Evolutionary conservation across 352 stramenopile species (phyloP), one percentile per base, ranked within the genome.

Genomic region (Globisporangium radiosum): DNA sequence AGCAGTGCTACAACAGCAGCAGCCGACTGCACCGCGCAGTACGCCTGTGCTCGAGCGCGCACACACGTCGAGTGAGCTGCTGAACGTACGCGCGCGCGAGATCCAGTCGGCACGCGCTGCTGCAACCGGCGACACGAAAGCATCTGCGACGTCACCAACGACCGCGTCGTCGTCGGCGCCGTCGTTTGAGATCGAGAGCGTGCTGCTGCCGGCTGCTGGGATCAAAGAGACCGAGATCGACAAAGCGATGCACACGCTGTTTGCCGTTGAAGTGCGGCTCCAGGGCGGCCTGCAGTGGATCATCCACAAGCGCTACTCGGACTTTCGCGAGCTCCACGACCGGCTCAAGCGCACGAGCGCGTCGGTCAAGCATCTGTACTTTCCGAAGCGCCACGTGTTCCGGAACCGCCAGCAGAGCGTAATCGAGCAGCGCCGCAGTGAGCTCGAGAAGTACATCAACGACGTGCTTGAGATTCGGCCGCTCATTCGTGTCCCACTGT

Each of bases 361-460:
- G 33, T 63, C 76, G 3, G 84, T 95, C 4, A 91, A 92, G 67
- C 81, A 87, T 43, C 70, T 94, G 10, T 78, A 84, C 40, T 95
- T 95, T 53, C 86, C 86, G 5, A 95, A 95, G 69, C 81, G 84
- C 15, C 84, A 94, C 51, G 76, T 92, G 47, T 95, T 95, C 56
- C 82, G 84, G 54, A 92, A 87, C 68, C 84, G 85, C 49, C 76
- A 91, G 57, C 76, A 89, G 60, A 87, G 77, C 47, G 86, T 93
- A n/a, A 87, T 95, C 54, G 82, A 95, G 45, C 84, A 94, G 68
- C 73, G 86, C 13, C 78, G 86, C 11, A 88, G 72, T 59, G 86
- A 94, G 59, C 59, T 95, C 49, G 86, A 94, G 56, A 90, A 91
- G 63, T 95, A 95, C 63, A 88, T 95, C 56, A 92, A 94, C 61